Evolutionary conservation across 176 grass and related monocot species (phyloP).

Genomic region (Oryza meridionalis): DNA sequence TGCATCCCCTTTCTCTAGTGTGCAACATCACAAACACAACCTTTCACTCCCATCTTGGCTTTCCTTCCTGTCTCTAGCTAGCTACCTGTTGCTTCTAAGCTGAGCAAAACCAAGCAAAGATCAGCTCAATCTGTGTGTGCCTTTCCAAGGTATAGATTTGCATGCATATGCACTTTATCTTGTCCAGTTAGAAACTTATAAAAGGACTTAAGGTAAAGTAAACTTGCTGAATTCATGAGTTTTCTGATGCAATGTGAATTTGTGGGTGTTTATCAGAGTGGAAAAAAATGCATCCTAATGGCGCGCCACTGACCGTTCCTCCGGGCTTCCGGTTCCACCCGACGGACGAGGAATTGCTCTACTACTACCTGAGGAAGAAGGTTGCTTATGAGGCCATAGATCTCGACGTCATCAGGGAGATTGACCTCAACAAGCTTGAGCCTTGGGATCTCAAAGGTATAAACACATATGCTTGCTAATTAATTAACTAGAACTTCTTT

Average conservation of each 20-base stretch:
- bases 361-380: constrained; percentile 88
- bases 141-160: constrained; percentile 34
- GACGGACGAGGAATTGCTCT: constrained; percentile 84
- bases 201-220: neutral
- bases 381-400: constrained; percentile 71
- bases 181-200: constrained; percentile 19
- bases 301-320: constrained; percentile 56
- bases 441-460: constrained; percentile 87
- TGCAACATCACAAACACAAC: constrained; percentile 34
- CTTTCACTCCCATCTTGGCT: constrained; percentile 49
- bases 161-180: neutral
- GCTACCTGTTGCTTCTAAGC: constrained; percentile 41
- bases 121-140: neutral
- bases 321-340: constrained; percentile 91
- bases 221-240: neutral
- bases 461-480: too few relatives aligned
- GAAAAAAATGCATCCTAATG: constrained; percentile 57
- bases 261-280: constrained; percentile 2
- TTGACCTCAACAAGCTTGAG: constrained; percentile 90
- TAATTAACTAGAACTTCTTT: too few relatives aligned
- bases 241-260: neutral
- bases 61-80: constrained; percentile 54
- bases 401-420: constrained; percentile 79
- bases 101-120: constrained; percentile 36
- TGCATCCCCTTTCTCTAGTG: neutral